These are phyloP conservation scores for Ophiorrhiza pumila DNA, from an alignment of 257 asterid species.

Conservation along the genomic window DNA sequence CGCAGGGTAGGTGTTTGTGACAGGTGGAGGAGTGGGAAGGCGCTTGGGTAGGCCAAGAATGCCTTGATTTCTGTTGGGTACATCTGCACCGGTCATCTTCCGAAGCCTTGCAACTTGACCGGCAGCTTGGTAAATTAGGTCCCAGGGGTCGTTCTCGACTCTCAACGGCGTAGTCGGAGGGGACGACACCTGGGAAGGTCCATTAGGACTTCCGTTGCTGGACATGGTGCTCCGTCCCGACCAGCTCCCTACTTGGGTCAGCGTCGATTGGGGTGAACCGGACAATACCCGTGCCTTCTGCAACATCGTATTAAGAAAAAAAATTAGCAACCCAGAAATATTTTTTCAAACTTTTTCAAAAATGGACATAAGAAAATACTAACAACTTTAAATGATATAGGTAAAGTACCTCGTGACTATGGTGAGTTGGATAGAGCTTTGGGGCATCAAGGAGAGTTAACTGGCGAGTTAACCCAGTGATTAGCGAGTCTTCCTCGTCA, in stretches of 20 bases:
- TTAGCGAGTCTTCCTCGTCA: constrained; percentile 28
- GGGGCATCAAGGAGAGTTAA: constrained; percentile 11
- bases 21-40: constrained; percentile 13
- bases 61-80: constrained; percentile 10
- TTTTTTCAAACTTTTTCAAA: too few species aligned
- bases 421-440: background rate
- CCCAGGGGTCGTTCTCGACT: constrained; percentile 34
- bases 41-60: constrained; percentile 24
- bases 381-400: too few species aligned
- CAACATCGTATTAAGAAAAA: background rate
- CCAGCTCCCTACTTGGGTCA: constrained; percentile 35
- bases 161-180: constrained; percentile 45
- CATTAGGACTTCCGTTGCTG: constrained; percentile 45
- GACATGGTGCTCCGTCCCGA: constrained; percentile 41
- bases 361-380: too few species aligned
- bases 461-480: constrained; percentile 29
- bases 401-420: constrained; percentile 31
- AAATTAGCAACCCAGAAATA: background rate
- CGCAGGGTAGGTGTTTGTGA: constrained; percentile 17
- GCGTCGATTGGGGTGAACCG: constrained; percentile 65
- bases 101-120: constrained; percentile 48
- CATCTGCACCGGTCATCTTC: constrained; percentile 35
- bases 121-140: constrained; percentile 51
- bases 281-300: constrained; percentile 49
- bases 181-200: constrained; percentile 38